Conservation (phyloP, 176 grass and related monocot genomes). For the Alopecurus myosuroides region DNA sequence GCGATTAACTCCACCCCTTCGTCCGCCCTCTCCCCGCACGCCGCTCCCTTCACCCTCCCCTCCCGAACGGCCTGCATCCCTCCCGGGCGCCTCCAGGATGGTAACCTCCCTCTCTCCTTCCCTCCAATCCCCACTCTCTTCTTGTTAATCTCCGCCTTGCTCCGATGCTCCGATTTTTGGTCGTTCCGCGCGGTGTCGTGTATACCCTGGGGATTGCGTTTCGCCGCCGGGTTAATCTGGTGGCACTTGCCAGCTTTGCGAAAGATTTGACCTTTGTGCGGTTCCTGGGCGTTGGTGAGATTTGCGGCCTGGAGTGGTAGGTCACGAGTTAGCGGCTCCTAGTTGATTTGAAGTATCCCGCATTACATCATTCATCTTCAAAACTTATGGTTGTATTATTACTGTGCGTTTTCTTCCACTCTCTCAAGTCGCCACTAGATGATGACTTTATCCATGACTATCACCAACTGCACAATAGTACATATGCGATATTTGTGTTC, state of each 20-base stretch:
- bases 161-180: neutral
- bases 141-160: neutral
- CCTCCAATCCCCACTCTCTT: neutral
- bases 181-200: neutral
- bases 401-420: neutral
- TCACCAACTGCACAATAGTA: neutral
- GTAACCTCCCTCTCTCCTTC: constrained; percentile 3
- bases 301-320: neutral
- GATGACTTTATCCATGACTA: neutral
- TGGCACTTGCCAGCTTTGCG: neutral
- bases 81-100: constrained; percentile 11
- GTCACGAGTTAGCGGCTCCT: neutral
- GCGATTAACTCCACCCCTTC: neutral
- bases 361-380: neutral
- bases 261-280: neutral
- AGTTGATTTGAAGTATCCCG: neutral
- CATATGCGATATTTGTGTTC: neutral
- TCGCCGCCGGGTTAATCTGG: neutral
- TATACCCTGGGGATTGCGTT: neutral
- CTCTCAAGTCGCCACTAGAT: neutral
- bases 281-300: neutral
- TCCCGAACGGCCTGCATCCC: neutral
- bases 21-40: constrained; percentile 52
- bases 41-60: constrained; percentile 38
- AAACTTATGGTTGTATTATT: neutral